These are phyloP conservation scores for Eucalyptus brandiana DNA, from an alignment of 345 rosid genomes.

Conservation along the genomic window DNA sequence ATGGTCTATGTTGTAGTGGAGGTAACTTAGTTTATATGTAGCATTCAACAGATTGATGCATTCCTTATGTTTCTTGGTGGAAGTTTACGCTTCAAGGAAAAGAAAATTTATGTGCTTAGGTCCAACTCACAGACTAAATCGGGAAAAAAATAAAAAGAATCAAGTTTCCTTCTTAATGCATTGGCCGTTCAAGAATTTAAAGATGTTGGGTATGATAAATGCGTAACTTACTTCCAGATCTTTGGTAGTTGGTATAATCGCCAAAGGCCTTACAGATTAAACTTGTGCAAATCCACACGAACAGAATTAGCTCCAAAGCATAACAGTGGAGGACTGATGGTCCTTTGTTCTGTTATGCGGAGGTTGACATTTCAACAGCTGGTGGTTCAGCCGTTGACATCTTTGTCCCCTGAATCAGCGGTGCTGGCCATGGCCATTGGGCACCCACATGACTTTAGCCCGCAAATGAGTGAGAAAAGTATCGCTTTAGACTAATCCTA, in stretches of 20 bases:
- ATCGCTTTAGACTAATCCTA: neutral
- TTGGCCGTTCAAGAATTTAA: neutral
- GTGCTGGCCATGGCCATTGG: neutral
- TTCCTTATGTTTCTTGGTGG: neutral
- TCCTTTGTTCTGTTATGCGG: neutral
- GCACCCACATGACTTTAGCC: neutral
- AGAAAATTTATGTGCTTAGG: neutral
- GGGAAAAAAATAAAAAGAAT: neutral
- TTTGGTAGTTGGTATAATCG: neutral
- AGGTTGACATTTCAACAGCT: conserved; percentile 7
- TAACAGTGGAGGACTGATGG: neutral
- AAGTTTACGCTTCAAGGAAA: neutral
- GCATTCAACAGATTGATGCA: neutral
- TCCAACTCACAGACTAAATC: neutral
- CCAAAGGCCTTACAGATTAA: neutral
- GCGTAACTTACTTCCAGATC: neutral
- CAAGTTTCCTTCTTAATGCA: neutral
- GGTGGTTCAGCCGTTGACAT: conserved; percentile 18
- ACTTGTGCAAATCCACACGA: neutral
- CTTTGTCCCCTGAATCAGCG: neutral
- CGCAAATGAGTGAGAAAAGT: neutral
- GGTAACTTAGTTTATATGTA: neutral
- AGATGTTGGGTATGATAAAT: neutral
- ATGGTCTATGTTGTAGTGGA: neutral
- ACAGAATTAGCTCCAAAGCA: neutral